Conservation (phyloP, 768 basidiomycete genomes). For the Thelephora ganbajun region DNA sequence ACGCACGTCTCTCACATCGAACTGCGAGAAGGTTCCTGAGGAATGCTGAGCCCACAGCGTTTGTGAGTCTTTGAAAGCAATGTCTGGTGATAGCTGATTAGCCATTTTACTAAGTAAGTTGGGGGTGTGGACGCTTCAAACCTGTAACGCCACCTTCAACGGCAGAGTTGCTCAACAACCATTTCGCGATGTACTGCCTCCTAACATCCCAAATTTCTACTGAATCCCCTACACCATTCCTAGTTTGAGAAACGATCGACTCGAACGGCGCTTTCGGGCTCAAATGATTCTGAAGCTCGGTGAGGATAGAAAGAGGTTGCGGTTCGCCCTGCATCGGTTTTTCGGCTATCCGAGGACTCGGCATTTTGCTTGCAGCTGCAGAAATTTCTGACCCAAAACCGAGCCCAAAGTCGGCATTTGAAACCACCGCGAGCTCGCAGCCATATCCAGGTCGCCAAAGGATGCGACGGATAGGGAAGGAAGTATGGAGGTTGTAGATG, state of each 20-base stretch:
- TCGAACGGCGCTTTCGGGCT: constrained; percentile 1
- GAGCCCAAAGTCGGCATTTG: constrained; percentile 41
- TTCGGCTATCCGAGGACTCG: constrained; percentile 2
- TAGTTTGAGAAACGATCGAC: constrained; percentile 1
- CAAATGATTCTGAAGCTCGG: constrained; percentile 4
- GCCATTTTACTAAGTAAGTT: not conserved
- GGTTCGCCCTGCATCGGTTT: not conserved
- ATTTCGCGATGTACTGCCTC: constrained; percentile 71
- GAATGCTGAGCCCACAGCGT: constrained; percentile 60
- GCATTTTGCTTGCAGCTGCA: not conserved
- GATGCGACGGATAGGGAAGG: constrained; percentile 61
- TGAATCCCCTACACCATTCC: constrained; percentile 31
- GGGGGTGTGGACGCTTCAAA: constrained; percentile 16
- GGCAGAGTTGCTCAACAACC: constrained; percentile 51
- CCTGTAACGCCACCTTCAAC: constrained; percentile 67
- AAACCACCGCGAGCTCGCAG: constrained; percentile 63
- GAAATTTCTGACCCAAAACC: constrained; percentile 16
- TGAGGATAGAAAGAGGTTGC: constrained; percentile 1
- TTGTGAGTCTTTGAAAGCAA: constrained; percentile 57
- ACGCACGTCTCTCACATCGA: constrained; percentile 53
- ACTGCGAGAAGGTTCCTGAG: constrained; percentile 66
- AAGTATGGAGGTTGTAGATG: constrained; percentile 58
- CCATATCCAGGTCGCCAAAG: constrained; percentile 67
- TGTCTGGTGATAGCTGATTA: constrained; percentile 27
- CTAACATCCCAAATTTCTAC: constrained; percentile 84